Conservation (phyloP, 768 basidiomycete species). For the Mycena amicta region DNA sequence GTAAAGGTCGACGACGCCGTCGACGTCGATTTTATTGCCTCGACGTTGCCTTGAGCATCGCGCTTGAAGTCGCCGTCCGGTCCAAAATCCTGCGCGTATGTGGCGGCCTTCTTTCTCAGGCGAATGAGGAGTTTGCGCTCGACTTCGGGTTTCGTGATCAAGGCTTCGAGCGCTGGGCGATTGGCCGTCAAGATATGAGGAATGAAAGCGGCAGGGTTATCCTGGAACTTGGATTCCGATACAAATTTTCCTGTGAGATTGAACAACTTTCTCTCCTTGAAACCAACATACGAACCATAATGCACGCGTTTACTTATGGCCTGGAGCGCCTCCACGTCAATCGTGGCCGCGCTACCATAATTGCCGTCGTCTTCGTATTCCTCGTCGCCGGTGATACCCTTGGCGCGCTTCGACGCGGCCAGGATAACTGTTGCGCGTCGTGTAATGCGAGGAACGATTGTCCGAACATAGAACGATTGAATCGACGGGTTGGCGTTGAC, state of each 20-base stretch:
- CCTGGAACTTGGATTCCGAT: slow-evolving; percentile 94
- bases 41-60: slow-evolving; percentile 39
- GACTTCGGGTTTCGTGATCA: slow-evolving; percentile 98
- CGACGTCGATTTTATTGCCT: slow-evolving; percentile 78
- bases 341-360: slow-evolving; percentile 92
- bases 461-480: slow-evolving; percentile 82
- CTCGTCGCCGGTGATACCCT: slow-evolving; percentile 65
- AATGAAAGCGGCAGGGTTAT: slow-evolving; percentile 83
- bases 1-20: slow-evolving; percentile 91
- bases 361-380: slow-evolving; percentile 94
- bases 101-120: slow-evolving; percentile 80
- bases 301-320: slow-evolving; percentile 98
- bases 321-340: slow-evolving; percentile 96
- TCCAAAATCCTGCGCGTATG: slow-evolving; percentile 82
- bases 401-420: slow-evolving; percentile 63
- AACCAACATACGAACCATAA: slow-evolving; percentile 66
- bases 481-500: slow-evolving; percentile 90
- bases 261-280: not conserved
- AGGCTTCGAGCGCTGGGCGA: slow-evolving; percentile 70
- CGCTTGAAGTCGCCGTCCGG: slow-evolving; percentile 52
- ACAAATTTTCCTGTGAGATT: slow-evolving; percentile 87
- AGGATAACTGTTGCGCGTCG: slow-evolving; percentile 67
- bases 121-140: slow-evolving; percentile 83
- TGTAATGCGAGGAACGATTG: slow-evolving; percentile 90
- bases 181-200: slow-evolving; percentile 88